These are phyloP conservation scores for Ciborinia camelliae DNA, from an alignment of 2,329 filamentous ascomycete genomes.

Conservation along the genomic window DNA sequence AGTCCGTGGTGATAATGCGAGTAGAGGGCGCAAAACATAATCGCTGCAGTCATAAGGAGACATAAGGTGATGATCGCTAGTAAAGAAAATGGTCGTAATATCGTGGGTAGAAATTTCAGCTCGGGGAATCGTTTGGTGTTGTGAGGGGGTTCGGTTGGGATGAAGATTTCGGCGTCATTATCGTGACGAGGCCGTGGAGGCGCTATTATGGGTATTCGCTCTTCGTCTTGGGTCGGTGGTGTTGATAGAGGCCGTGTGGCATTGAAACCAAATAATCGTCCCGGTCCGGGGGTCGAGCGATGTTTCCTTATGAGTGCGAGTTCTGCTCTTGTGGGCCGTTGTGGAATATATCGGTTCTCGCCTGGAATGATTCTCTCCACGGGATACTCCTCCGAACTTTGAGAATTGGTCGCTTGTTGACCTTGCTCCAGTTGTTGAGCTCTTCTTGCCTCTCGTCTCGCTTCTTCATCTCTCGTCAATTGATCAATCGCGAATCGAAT, in stretches of 20 bases:
- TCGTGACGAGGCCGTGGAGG: slow-evolving; percentile 13
- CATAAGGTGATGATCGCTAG: slow-evolving; percentile 57
- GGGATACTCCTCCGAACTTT: slow-evolving; percentile 44
- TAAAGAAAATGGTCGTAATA: slow-evolving; percentile 66
- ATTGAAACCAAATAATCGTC: slow-evolving; percentile 35
- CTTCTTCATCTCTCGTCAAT: slow-evolving; percentile 70
- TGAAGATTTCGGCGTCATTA: slow-evolving; percentile 42
- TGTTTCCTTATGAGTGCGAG: slow-evolving; percentile 38
- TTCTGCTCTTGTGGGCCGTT: slow-evolving; percentile 28
- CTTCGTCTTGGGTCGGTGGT: slow-evolving; percentile 7
- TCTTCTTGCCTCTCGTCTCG: slow-evolving; percentile 38
- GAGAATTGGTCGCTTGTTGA: slow-evolving; percentile 43
- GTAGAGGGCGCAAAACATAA: slow-evolving; percentile 71
- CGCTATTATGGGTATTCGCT: slow-evolving; percentile 1
- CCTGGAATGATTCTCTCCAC: slow-evolving; percentile 49
- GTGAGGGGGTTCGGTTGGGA: slow-evolving; percentile 45
- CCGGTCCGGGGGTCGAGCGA: slow-evolving; percentile 37
- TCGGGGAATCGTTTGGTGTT: slow-evolving; percentile 46
- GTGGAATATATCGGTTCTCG: slow-evolving; percentile 39
- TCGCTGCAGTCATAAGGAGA: slow-evolving; percentile 65
- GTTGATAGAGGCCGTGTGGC: slow-evolving; percentile 33
- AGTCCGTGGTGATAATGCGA: slow-evolving; percentile 62
- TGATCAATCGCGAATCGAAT: slow-evolving; percentile 88
- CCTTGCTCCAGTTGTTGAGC: slow-evolving; percentile 43
- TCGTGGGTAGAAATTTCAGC: slow-evolving; percentile 67